Percentiles rank a stretch among this genome's conserved stretches.
These are phyloP conservation scores for Myxozyma melibiosi DNA, from an alignment of 805 yeast species.

Conservation along the genomic window DNA sequence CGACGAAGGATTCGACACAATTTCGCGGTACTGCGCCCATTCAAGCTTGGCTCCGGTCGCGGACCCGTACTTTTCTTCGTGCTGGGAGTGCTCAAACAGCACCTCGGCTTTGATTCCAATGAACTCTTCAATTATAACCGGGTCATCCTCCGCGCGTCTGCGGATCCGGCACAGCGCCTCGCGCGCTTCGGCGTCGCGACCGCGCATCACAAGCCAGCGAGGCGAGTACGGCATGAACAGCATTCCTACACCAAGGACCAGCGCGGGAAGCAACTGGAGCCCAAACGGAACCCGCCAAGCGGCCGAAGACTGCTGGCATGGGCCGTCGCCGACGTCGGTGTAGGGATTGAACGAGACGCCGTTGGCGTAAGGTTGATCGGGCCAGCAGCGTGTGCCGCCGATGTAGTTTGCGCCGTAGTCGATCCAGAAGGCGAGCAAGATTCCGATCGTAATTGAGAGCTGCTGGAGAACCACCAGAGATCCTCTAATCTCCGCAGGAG, in stretches of 20 bases:
- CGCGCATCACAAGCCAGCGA: constrained; percentile 59
- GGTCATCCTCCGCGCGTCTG: constrained; percentile 16
- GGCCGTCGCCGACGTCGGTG: constrained; percentile 15
- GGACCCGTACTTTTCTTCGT: constrained; percentile 3
- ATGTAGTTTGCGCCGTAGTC: constrained; percentile 49
- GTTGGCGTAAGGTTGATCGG: constrained; percentile 17
- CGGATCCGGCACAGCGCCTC: constrained; percentile 12
- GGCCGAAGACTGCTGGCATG: constrained; percentile 36
- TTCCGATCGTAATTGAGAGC: constrained; percentile 41
- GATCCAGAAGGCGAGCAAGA: constrained; percentile 41
- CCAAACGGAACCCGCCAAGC: constrained; percentile 70
- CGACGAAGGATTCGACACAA: background rate
- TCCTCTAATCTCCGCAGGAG: constrained; percentile 38
- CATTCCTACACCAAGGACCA: constrained; percentile 51
- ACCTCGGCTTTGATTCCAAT: constrained; percentile 17
- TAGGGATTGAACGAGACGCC: constrained; percentile 23
- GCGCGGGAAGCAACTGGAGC: constrained; percentile 55
- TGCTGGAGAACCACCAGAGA: constrained; percentile 35
- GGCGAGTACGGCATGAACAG: constrained; percentile 47
- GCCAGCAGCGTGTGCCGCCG: constrained; percentile 41
- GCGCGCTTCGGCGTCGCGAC: constrained; percentile 56
- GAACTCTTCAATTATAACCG: constrained; percentile 8
- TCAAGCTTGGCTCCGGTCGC: background rate
- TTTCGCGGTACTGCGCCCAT: background rate
- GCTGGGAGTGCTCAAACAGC: constrained; percentile 1